Base-by-base conservation (phyloP, 768 basidiomycete species). In the Phanerochaete sordida region DNA sequence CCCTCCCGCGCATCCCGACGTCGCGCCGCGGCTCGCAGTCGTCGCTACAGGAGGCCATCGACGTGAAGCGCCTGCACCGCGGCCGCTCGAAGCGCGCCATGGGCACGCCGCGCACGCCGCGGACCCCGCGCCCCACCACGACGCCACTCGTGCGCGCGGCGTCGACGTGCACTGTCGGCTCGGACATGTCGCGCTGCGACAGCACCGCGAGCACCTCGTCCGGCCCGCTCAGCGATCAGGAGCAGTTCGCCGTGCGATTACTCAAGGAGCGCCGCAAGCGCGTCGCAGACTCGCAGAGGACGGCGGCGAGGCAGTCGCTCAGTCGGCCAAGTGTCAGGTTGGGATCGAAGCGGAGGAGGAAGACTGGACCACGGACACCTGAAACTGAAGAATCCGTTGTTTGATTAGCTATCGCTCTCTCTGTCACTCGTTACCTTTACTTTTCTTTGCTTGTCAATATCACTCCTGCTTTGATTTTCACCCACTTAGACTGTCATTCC, bases 111-210 rank as follows among this genome's bases (percentile, higher is more conserved):
- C 30, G 56, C 26, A 35, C n/a, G 21, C 35, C 39, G 19, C 33
- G 57, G 7, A 35, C n/a, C 11, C 35, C 27, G 26, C 15, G 24
- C 28, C 21, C 30, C 15, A 8, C 5, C 30, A 16, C 23, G 19
- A 27, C 57, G 28, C 47, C 27, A 35, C 57, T 30, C 24, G 24
- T 23, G n/a, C 56, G 24, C 30, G 16, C 46, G 6, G 23, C 13
- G 4, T 64, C 66, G 30, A 54, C 60, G 1, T 56, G 37, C 5
- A 66, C 69, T 13, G 61, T 66, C 19, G 65, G 64, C 31, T 68
- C 67, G 12, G 66, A 66, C 15, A 70, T 70, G 66, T 70, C 69
- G 28, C 64, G 66, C 23, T 43, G 51, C 47, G 62, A 62, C 1
- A 68, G 64, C 55, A 44, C 54, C 1, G 37, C 23, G 1, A 67